Conservation (phyloP, 106 monocot genomes). For the Hemerocallis citrina region DNA sequence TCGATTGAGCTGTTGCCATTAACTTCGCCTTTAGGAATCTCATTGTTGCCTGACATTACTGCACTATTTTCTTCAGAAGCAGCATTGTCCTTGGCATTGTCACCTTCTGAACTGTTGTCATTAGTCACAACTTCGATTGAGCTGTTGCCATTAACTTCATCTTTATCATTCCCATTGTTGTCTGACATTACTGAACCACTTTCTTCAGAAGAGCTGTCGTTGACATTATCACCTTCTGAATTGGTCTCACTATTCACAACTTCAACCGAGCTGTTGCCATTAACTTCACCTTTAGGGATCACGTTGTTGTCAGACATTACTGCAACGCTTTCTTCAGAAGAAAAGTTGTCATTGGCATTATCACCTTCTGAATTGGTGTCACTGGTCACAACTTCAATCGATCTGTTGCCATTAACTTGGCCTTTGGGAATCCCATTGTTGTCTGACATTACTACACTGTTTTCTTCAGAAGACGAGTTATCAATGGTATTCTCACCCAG, state of each 20-base stretch:
- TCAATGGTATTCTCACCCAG: background rate
- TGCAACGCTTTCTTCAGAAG: background rate
- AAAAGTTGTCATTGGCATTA: background rate
- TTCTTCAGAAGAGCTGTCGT: constrained; percentile 1
- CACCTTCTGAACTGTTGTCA: background rate
- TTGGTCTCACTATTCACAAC: background rate
- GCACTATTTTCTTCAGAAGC: background rate
- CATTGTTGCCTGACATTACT: constrained; percentile 4
- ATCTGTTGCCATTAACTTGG: background rate
- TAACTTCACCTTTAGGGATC: background rate
- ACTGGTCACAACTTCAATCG: constrained; percentile 1
- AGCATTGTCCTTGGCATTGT: background rate
- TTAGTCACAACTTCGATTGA: background rate
- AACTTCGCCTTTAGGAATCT: background rate
- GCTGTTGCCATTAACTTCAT: constrained; percentile 4
- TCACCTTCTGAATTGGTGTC: constrained; percentile 1
- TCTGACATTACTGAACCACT: background rate
- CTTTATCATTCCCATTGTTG: background rate
- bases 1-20: constrained; percentile 4
- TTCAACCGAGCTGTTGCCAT: background rate
- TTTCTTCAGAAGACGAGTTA: background rate
- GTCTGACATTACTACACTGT: background rate
- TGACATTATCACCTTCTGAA: background rate
- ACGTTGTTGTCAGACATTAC: background rate
- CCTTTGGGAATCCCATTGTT: background rate